phyloP scores from a whole-genome alignment of 1,284 basidiomycete species.

The Pseudozyma sp. region DNA sequence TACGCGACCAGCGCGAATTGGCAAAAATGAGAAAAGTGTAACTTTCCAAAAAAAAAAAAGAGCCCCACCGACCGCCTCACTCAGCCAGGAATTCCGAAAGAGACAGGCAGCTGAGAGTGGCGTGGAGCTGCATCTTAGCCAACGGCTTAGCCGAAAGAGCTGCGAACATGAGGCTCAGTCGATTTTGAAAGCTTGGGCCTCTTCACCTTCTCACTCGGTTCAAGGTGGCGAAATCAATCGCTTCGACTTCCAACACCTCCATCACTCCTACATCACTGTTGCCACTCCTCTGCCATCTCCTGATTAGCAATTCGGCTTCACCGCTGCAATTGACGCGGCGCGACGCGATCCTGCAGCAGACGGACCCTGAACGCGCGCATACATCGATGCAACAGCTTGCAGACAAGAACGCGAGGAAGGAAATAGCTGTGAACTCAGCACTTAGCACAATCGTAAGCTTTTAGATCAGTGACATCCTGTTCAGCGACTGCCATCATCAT shows the following conservation, averaged over 20 bases:
- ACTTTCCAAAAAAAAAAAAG: slow-evolving; percentile 12
- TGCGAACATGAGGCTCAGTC: slow-evolving; percentile 3
- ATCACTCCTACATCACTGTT: not conserved
- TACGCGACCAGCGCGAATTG: slow-evolving; percentile 31
- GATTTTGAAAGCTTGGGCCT: slow-evolving; percentile 12
- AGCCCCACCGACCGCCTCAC: not conserved
- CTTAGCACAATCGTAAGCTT: too few relatives aligned
- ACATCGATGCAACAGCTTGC: not conserved
- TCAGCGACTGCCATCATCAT: slow-evolving; percentile 5
- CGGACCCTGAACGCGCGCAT: not conserved
- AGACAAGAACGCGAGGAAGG: too few relatives aligned
- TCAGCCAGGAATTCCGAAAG: slow-evolving; percentile 12
- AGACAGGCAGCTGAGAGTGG: not conserved
- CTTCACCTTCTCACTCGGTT: not conserved
- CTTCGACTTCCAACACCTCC: not conserved
- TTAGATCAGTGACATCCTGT: too few relatives aligned
- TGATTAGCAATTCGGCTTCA: not conserved
- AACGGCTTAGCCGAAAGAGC: slow-evolving; percentile 11
- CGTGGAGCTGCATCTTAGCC: not conserved
- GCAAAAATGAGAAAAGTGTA: slow-evolving; percentile 18
- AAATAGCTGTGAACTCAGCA: too few relatives aligned
- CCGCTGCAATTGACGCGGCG: not conserved
- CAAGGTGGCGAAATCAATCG: not conserved
- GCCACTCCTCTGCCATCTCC: not conserved
- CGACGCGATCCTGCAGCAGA: not conserved